Conservation (phyloP, 805 yeast species). For the Schwanniomyces pseudopolymorphus region DNA sequence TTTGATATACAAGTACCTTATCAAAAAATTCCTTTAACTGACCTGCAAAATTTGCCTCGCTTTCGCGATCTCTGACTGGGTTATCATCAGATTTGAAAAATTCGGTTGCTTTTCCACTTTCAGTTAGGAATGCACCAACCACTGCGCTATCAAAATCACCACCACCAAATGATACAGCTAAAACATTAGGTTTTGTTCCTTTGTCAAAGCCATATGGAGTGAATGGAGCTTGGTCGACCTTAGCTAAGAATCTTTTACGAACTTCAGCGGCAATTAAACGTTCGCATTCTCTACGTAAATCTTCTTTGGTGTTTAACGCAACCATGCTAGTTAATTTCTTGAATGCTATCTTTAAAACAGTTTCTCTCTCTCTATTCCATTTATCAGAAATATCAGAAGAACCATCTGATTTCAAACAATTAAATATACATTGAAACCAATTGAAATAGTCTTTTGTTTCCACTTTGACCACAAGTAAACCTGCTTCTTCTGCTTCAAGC, state of each 20-base stretch:
- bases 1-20: constrained; percentile 46
- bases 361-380: constrained; percentile 79
- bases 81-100: constrained; percentile 75
- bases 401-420: constrained; percentile 70
- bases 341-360: constrained; percentile 65
- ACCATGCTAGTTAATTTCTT: constrained; percentile 66
- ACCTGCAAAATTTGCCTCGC: constrained; percentile 48
- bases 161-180: constrained; percentile 82
- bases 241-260: constrained; percentile 64
- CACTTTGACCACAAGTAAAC: constrained; percentile 66
- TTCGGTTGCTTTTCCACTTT: constrained; percentile 75
- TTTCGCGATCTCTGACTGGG: constrained; percentile 51
- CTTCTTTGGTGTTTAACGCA: constrained; percentile 77
- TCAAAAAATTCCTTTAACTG: constrained; percentile 70
- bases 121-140: constrained; percentile 75
- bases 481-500: constrained; percentile 86
- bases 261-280: constrained; percentile 65
- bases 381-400: constrained; percentile 69
- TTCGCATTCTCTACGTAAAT: constrained; percentile 73
- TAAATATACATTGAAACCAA: constrained; percentile 43
- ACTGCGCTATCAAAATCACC: constrained; percentile 86
- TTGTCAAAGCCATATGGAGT: constrained; percentile 73
- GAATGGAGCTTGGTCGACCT: constrained; percentile 91
- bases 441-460: constrained; percentile 44
- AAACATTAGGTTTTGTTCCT: constrained; percentile 83